These are phyloP conservation scores for Cynara cardunculus DNA, from an alignment of 129 eudicot genomes.

Conservation along the genomic window DNA sequence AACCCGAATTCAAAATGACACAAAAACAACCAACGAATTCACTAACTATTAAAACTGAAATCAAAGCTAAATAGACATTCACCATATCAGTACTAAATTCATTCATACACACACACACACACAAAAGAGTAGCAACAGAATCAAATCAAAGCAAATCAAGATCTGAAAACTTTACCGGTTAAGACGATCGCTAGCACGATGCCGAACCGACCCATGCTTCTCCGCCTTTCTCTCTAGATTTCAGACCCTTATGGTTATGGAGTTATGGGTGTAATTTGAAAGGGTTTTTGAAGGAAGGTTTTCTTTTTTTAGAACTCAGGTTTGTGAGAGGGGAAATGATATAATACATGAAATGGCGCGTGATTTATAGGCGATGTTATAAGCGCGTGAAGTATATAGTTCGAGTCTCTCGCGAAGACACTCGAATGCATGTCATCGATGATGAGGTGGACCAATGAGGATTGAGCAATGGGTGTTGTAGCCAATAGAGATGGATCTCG, in stretches of 20 bases:
- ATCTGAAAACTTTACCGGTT: constrained; percentile 25
- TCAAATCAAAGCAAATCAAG: neutral
- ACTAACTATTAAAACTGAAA: neutral
- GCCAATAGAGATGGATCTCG: constrained; percentile 23
- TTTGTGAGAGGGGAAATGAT: constrained; percentile 1
- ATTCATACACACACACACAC: neutral
- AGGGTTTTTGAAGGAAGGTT: neutral
- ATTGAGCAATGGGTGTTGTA: constrained; percentile 3
- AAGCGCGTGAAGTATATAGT: neutral
- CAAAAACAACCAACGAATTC: neutral
- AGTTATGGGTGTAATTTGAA: neutral
- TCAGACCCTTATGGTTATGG: neutral
- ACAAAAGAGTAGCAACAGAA: neutral
- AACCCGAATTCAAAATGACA: neutral
- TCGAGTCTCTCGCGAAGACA: constrained; percentile 24
- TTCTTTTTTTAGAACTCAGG: neutral
- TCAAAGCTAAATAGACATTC: neutral
- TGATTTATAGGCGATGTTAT: neutral
- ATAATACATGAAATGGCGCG: neutral
- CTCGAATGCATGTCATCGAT: constrained; percentile 21
- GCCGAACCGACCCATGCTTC: constrained; percentile 28
- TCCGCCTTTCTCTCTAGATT: neutral
- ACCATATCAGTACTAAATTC: neutral
- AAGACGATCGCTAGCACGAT: constrained; percentile 25
- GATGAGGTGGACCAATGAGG: constrained; percentile 36